Evolutionary conservation across 306 rosid species (phyloP), one percentile per base, ranked within the genome.

Genomic region (Fragaria nilgerrensis): DNA sequence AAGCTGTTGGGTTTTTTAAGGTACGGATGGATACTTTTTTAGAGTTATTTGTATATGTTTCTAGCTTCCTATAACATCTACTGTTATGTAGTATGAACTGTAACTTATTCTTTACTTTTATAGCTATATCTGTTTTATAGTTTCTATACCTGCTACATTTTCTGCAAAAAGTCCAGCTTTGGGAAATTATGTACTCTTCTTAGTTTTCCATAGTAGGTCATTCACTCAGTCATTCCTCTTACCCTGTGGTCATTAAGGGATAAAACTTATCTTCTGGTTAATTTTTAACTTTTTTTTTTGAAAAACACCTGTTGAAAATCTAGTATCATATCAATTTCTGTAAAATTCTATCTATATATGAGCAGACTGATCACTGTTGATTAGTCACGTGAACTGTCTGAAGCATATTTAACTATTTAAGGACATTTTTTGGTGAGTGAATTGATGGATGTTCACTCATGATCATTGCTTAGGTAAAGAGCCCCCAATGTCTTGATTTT

Each of bases 1-100:
- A 75, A 75, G 45, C 69, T 47, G 48, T 43, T 75, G 34, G 29
- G 70, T 45, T 70, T 44, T 23, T 41, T 7, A 72, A 61, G 13
- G 48, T 3, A 25, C 22, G 12, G 22, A 67, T 44, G 43, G 43
- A 55, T 49, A 25, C 68, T 45, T 16, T 12, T 14, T 62, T 20
- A 37, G 22, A 19, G n/a, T 63, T 32, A 13, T 67, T 53, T 14
- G 22, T 16, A 19, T 73, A 19, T 29, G 8, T 69, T 34, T 25
- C 50, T 44, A 44, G 53, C 37, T 36, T 44, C 76, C 44, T 27
- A 44, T 70, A 43, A 3, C 58, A 29, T 43, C 16, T 10, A 2
- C 62, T 56, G 23, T 27, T 74, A 20, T 15, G 27, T 27, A 39
- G 20, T 73, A 29, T 32, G 39, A 8, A 14, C 34, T 37, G 10